Conservation (phyloP, 208 protist genomes). For the Trypanosoma boissoni region DNA sequence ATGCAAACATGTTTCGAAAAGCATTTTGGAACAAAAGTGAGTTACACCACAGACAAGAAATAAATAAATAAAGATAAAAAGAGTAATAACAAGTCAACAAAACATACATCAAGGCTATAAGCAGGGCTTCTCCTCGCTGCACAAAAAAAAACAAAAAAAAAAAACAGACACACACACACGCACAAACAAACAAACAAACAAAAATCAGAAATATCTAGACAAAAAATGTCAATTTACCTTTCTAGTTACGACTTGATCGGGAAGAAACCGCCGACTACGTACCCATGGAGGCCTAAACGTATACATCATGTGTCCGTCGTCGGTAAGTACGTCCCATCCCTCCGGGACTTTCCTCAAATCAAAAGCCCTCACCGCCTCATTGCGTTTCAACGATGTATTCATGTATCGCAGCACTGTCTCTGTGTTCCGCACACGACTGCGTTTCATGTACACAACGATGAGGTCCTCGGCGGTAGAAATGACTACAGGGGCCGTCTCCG, state of each 20-base stretch:
- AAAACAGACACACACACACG: too few relatives aligned
- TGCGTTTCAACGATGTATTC: conserved; percentile 64
- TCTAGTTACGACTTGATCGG: conserved; percentile 24
- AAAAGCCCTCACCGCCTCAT: conserved; percentile 55
- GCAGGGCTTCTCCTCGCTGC: neutral
- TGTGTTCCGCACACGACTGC: conserved; percentile 24
- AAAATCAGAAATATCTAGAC: too few relatives aligned
- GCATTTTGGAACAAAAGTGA: too few relatives aligned
- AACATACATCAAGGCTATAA: too few relatives aligned
- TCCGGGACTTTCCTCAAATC: conserved; percentile 71
- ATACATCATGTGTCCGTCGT: conserved; percentile 86
- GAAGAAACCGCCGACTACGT: conserved; percentile 51
- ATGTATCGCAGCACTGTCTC: conserved; percentile 76
- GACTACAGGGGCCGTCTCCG: conserved; percentile 57
- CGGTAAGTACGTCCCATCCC: conserved; percentile 81
- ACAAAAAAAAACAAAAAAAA: neutral
- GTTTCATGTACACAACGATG: conserved; percentile 78
- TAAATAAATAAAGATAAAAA: too few relatives aligned
- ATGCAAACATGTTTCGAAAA: too few relatives aligned
- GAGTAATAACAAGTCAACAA: too few relatives aligned
- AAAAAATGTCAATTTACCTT: neutral
- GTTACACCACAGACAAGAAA: too few relatives aligned
- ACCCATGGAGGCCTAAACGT: conserved; percentile 89
- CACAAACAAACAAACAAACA: too few relatives aligned
- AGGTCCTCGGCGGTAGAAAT: conserved; percentile 88